Percentiles rank a stretch among this genome's conserved stretches.
These are phyloP conservation scores for Penicillium antarcticum DNA, from an alignment of 495 filamentous ascomycete genomes.

Conservation along the genomic window DNA sequence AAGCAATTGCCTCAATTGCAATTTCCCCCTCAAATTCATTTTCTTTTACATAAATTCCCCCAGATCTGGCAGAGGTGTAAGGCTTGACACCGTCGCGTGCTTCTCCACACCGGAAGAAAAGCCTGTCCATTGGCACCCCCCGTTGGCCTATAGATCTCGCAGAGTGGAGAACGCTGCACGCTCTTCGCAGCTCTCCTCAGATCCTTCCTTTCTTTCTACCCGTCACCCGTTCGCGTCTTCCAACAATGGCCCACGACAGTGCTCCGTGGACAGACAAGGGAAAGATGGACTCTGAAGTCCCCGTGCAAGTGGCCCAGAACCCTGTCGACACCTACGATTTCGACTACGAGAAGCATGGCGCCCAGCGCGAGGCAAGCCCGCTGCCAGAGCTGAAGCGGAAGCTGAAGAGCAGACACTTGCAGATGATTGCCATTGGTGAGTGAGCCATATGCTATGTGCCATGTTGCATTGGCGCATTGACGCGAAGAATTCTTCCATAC, in stretches of 20 bases:
- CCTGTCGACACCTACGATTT: constrained; percentile 22
- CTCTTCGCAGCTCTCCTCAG: constrained; percentile 4
- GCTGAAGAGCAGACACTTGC: constrained; percentile 66
- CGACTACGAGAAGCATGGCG: constrained; percentile 44
- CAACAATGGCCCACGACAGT: constrained; percentile 26
- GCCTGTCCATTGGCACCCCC: constrained; percentile 10
- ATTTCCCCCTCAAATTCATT: neutral
- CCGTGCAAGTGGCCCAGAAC: constrained; percentile 20
- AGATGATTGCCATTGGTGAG: constrained; percentile 71
- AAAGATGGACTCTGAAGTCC: constrained; percentile 28
- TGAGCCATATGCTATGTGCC: constrained; percentile 38
- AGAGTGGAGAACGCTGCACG: constrained; percentile 7
- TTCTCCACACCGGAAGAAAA: constrained; percentile 19
- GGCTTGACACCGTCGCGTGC: constrained; percentile 18
- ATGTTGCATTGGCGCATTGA: constrained; percentile 1
- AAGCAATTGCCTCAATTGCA: constrained; percentile 1
- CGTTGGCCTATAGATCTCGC: neutral
- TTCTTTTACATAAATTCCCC: constrained; percentile 30
- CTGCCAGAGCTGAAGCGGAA: constrained; percentile 53
- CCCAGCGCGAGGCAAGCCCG: constrained; percentile 36
- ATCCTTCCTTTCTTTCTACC: constrained; percentile 8
- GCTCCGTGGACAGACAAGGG: constrained; percentile 24
- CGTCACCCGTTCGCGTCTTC: neutral
- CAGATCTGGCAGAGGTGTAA: constrained; percentile 7
- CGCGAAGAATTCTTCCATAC: constrained; percentile 22